Evolutionary conservation across 495 filamentous ascomycete genomes (phyloP).

Genomic region (Xylaria scruposa): DNA sequence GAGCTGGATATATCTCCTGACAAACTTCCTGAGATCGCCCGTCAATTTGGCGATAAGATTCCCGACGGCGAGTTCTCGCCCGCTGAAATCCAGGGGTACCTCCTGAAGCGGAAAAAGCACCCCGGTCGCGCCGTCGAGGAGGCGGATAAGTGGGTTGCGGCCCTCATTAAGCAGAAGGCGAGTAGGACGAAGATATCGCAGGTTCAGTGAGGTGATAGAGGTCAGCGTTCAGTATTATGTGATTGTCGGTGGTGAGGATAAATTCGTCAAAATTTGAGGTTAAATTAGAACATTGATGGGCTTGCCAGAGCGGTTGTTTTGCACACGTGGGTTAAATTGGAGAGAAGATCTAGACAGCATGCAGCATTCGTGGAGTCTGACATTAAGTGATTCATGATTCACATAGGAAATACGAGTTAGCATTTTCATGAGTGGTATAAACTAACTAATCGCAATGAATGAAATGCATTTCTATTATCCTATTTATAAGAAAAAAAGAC

Average conservation of each 20-base stretch:
- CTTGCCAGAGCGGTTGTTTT: neutral
- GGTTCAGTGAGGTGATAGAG: constrained; percentile 13
- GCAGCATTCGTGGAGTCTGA: neutral
- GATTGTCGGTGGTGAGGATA: neutral
- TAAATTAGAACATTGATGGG: neutral
- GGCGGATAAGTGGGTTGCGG: constrained; percentile 62
- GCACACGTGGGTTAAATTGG: neutral
- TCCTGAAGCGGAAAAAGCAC: constrained; percentile 68
- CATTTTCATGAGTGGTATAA: neutral
- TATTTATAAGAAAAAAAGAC: neutral
- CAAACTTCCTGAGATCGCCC: constrained; percentile 51
- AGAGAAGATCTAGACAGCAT: neutral
- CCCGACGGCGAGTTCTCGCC: constrained; percentile 63
- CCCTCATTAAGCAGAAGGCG: constrained; percentile 52
- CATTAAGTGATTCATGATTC: neutral
- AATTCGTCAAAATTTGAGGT: neutral
- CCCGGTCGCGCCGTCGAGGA: constrained; percentile 64
- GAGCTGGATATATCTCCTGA: constrained; percentile 32
- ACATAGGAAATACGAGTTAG: neutral
- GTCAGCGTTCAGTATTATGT: neutral
- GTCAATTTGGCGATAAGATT: constrained; percentile 54
- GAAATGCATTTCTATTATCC: neutral
- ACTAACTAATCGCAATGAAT: neutral
- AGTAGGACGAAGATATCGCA: constrained; percentile 42
- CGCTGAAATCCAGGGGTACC: constrained; percentile 74